Percentiles rank a stretch among this genome's conserved stretches.
Conservation (phyloP, 129 eudicot genomes). For the Oenanthe sinensis region DNA sequence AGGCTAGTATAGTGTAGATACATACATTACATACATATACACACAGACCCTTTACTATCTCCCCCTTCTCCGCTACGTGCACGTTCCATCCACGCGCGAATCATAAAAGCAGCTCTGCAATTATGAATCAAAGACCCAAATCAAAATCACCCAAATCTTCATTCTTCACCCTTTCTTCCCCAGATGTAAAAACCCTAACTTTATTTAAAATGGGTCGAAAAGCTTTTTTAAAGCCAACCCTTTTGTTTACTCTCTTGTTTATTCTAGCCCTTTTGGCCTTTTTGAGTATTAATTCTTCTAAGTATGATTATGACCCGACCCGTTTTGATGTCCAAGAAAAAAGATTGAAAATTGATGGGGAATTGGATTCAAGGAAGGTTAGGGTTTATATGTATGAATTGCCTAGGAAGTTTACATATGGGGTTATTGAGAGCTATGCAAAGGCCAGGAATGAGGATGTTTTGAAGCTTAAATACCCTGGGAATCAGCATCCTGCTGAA, state of each 20-base stretch:
- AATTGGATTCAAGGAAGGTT: slow-evolving; percentile 4
- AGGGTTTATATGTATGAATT: slow-evolving; percentile 75
- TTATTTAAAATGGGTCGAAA: slow-evolving; percentile 27
- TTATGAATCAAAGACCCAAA: not conserved
- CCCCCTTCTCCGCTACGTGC: slow-evolving; percentile 3
- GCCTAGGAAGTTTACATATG: slow-evolving; percentile 72
- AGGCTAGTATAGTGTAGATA: not conserved
- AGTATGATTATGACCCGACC: slow-evolving; percentile 1
- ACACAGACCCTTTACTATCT: not conserved
- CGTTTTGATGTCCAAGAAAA: slow-evolving; percentile 9
- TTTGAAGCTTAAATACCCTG: slow-evolving; percentile 58
- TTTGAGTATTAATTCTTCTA: slow-evolving; percentile 18
- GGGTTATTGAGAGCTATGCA: slow-evolving; percentile 78
- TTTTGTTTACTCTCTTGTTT: slow-evolving; percentile 21
- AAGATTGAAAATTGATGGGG: not conserved
- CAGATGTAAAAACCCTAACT: slow-evolving; percentile 12
- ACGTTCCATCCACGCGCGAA: not conserved
- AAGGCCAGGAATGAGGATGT: slow-evolving; percentile 51
- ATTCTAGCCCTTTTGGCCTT: slow-evolving; percentile 39
- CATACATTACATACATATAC: not conserved
- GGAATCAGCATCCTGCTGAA: slow-evolving; percentile 97
- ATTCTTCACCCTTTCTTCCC: slow-evolving; percentile 3
- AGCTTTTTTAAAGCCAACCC: slow-evolving; percentile 46
- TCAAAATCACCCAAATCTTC: slow-evolving; percentile 3
- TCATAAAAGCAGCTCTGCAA: not conserved